Evolutionary conservation across 2,329 filamentous ascomycete genomes (phyloP).

Genomic region (Penicillium expansum): DNA sequence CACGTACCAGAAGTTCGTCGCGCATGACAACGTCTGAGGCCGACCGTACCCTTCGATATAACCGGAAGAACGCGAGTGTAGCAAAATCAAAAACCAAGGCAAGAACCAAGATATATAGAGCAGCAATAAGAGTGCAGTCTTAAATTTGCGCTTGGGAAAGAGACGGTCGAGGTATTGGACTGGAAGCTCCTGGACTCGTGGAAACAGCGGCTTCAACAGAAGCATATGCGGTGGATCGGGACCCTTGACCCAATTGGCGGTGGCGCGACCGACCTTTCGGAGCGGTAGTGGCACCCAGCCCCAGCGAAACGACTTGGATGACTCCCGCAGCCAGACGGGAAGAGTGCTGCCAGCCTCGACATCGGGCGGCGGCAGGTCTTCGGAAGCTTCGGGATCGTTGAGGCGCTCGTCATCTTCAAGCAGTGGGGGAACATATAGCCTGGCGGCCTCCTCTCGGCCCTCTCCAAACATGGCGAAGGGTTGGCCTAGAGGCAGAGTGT

Average conservation of each 20-base stretch:
- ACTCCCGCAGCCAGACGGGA: slow-evolving; percentile 50
- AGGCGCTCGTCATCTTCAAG: slow-evolving; percentile 37
- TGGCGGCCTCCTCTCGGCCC: slow-evolving; percentile 31
- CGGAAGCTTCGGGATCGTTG: slow-evolving; percentile 35
- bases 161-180: slow-evolving; percentile 44
- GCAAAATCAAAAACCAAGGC: slow-evolving; percentile 46
- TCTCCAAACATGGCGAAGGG: slow-evolving; percentile 30
- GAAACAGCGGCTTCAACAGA: slow-evolving; percentile 48
- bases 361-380: slow-evolving; percentile 30
- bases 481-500: not conserved
- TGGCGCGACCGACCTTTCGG: slow-evolving; percentile 44
- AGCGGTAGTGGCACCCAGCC: slow-evolving; percentile 48
- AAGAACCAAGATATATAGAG: slow-evolving; percentile 49
- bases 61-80: slow-evolving; percentile 46
- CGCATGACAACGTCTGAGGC: slow-evolving; percentile 46
- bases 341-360: slow-evolving; percentile 32
- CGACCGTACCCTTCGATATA: slow-evolving; percentile 50
- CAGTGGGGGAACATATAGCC: slow-evolving; percentile 34
- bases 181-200: slow-evolving; percentile 47
- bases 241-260: slow-evolving; percentile 48
- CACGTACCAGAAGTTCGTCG: slow-evolving; percentile 46
- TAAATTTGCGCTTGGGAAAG: slow-evolving; percentile 48
- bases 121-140: slow-evolving; percentile 41
- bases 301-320: slow-evolving; percentile 48
- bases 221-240: slow-evolving; percentile 48